These are phyloP conservation scores for Aureobasidium sp. DNA, from an alignment of 2,329 filamentous ascomycete genomes.

Conservation along the genomic window DNA sequence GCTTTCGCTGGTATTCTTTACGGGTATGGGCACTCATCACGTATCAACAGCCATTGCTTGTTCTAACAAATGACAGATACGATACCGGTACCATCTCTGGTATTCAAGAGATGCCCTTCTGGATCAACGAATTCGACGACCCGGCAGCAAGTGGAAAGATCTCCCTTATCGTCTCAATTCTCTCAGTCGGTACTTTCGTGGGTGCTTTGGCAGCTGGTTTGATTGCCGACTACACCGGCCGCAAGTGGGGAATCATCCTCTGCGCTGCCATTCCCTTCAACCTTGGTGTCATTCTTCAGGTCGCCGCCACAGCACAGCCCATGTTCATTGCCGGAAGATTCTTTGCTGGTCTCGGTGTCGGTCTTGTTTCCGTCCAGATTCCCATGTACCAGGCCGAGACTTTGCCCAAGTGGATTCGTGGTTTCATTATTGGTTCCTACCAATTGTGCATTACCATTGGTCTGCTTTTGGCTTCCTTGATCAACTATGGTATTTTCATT, in stretches of 20 bases:
- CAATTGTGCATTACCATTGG: conserved; percentile 74
- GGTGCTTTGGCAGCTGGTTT: conserved; percentile 48
- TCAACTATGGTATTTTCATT: conserved; percentile 50
- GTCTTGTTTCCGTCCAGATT: conserved; percentile 54
- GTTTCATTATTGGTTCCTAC: conserved; percentile 67
- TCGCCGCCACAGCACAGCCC: conserved; percentile 18
- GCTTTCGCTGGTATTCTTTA: conserved; percentile 30
- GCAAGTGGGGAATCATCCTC: conserved; percentile 59
- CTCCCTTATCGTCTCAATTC: conserved; percentile 22
- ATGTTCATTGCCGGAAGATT: conserved; percentile 21
- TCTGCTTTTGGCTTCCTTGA: conserved; percentile 62
- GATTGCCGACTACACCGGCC: conserved; percentile 63
- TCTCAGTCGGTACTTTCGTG: conserved; percentile 22
- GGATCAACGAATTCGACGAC: conserved; percentile 18
- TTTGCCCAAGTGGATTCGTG: conserved; percentile 63
- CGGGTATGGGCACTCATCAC: conserved; percentile 9
- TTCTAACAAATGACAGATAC: neutral
- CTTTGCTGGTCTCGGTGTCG: conserved; percentile 21
- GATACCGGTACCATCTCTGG: conserved; percentile 15
- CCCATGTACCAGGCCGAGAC: conserved; percentile 81
- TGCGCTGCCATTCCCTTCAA: conserved; percentile 51
- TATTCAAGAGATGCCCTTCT: conserved; percentile 19
- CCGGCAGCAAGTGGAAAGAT: conserved; percentile 12
- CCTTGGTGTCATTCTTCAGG: conserved; percentile 21
- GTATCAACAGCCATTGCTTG: neutral